These are phyloP conservation scores for Trichoderma virens DNA, from an alignment of 495 filamentous ascomycete species.

Conservation along the genomic window DNA sequence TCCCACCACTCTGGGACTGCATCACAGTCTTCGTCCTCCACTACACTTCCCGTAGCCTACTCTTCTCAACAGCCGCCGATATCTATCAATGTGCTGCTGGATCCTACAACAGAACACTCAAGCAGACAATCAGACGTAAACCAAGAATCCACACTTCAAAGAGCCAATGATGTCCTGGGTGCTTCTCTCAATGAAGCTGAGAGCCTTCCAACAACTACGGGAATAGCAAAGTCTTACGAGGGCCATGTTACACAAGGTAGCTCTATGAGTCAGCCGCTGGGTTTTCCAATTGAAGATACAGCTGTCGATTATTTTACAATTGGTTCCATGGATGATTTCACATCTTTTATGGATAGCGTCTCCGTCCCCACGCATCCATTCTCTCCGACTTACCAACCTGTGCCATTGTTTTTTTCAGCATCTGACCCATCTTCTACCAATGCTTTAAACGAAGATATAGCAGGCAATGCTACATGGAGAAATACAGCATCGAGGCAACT, in stretches of 20 bases:
- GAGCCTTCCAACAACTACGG: not conserved
- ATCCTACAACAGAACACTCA: not conserved
- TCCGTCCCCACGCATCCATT: not conserved
- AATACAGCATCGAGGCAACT: not conserved
- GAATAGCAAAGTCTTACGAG: not conserved
- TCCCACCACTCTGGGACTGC: not conserved
- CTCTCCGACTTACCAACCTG: not conserved
- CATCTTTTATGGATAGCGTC: not conserved
- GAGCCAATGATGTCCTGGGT: not conserved
- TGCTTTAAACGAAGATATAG: not conserved
- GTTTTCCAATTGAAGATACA: not conserved
- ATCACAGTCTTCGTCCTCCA: not conserved
- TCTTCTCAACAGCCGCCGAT: not conserved
- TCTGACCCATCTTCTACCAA: not conserved
- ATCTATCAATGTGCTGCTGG: not conserved
- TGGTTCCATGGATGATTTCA: not conserved
- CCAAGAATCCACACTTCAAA: not conserved
- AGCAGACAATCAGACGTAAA: not conserved
- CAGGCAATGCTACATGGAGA: not conserved
- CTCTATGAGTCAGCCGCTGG: not conserved
- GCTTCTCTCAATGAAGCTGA: not conserved
- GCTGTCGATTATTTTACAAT: not conserved
- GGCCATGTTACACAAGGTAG: not conserved
- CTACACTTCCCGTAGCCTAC: not conserved
- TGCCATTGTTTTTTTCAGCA: not conserved